These are phyloP conservation scores for Botrytis aclada DNA, from an alignment of 2,329 filamentous ascomycete genomes.

Conservation along the genomic window DNA sequence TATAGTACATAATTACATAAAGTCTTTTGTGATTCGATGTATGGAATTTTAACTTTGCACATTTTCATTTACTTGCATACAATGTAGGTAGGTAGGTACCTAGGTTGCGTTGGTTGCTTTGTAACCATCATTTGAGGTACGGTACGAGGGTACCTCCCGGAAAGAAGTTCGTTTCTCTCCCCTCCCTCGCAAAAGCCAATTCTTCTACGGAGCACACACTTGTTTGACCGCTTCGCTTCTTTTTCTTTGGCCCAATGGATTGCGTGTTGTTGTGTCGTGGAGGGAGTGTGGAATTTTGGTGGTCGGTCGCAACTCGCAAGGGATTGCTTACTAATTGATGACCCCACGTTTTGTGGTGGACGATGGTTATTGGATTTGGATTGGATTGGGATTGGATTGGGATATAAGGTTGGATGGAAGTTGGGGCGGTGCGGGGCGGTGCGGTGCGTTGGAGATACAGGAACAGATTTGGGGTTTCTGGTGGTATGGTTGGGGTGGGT, in stretches of 20 bases:
- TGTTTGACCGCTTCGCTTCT: neutral
- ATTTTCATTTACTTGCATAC: neutral
- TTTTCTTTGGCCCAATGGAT: neutral
- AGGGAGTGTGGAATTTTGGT: neutral
- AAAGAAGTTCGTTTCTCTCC: neutral
- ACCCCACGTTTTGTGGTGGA: neutral
- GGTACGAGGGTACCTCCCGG: neutral
- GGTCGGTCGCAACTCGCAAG: too few species aligned
- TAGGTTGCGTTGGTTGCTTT: neutral
- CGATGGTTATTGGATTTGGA: neutral
- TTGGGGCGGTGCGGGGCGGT: neutral
- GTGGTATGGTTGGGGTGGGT: neutral
- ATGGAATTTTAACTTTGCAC: neutral
- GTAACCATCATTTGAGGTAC: neutral
- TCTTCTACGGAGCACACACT: neutral
- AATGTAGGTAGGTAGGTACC: neutral
- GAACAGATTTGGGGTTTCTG: too few species aligned
- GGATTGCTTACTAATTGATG: neutral
- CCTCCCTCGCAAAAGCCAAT: slow-evolving; percentile 1
- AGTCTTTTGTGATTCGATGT: neutral
- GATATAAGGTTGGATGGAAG: too few species aligned
- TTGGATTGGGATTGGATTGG: too few species aligned
- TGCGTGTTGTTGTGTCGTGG: neutral
- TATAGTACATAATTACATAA: neutral
- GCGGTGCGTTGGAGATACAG: too few species aligned